A percentile compares a stretch with the other conserved stretches of the same genome.
Conservation (phyloP, 768 basidiomycete genomes). For the Termitomyces sp. region DNA sequence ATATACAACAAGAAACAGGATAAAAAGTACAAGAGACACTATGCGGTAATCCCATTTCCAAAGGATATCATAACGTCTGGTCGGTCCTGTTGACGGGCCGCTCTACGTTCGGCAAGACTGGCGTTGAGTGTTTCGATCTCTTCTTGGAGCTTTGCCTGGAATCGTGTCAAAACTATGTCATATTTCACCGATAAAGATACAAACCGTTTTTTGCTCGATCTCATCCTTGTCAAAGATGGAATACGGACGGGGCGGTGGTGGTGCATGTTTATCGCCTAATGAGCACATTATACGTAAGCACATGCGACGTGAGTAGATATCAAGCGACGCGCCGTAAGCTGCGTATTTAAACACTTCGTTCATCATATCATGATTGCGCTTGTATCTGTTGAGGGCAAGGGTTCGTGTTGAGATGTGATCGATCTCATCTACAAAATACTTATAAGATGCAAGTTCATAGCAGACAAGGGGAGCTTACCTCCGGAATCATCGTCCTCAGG, state of each 20-base stretch:
- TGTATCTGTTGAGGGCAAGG: conserved; percentile 66
- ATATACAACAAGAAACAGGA: not conserved
- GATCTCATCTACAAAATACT: conserved; percentile 43
- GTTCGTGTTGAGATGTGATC: conserved; percentile 72
- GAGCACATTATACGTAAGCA: not conserved
- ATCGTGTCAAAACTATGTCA: not conserved
- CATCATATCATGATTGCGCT: conserved; percentile 82
- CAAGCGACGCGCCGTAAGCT: conserved; percentile 46
- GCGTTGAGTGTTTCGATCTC: conserved; percentile 55
- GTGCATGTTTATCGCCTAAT: conserved; percentile 41
- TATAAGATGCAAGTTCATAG: not conserved
- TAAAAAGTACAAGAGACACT: not conserved
- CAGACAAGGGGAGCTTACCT: conserved; percentile 28
- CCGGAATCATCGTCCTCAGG: conserved; percentile 63
- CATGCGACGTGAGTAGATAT: not conserved
- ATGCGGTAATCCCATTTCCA: conserved; percentile 6
- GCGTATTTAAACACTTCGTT: conserved; percentile 75
- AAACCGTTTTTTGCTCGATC: conserved; percentile 51
- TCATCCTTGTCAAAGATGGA: conserved; percentile 57
- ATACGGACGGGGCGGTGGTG: conserved; percentile 40
- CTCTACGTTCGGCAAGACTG: conserved; percentile 40
- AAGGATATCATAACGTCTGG: conserved; percentile 7
- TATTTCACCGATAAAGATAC: conserved; percentile 17
- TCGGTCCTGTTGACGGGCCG: conserved; percentile 17
- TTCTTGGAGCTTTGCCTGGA: conserved; percentile 49